Evolutionary conservation across 176 grass and related monocot genomes (phyloP), one percentile per base, ranked within the genome.

Genomic region (Cenchrus americanus): DNA sequence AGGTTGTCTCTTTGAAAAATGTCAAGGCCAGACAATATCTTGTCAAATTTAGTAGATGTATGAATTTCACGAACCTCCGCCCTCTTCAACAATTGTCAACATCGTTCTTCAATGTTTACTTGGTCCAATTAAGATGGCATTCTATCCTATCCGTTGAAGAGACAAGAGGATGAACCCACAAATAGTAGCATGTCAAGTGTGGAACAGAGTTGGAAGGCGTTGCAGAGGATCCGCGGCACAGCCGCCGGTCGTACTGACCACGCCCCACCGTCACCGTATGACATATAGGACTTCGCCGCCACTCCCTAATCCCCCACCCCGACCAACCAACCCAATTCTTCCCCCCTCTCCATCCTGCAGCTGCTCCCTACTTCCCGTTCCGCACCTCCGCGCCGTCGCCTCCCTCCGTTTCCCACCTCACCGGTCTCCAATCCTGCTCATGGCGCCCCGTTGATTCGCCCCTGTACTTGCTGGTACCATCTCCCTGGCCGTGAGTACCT

Each of bases 401-500:
- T 81, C 32, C 19, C 51, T 50, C 73, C 65, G 59, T 68, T 62
- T 58, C 81, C 59, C 84, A 78, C 86, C 43, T 78, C 78, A 27
- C 54, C 73, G 63, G 53, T 80, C 83, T 42, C 79, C 70, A 69
- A 73, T 69, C 23, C 58, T 60, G 41, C 43, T 86, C 68, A 41
- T 63, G 63, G 30, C 51, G 54, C 50, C 14, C n/a, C 26, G 73
- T 71, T 63, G 27, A 44, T 66, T 44, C 24, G 22, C 50, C 40
- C 60, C 76, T 80, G 14, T 59, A 63, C 84, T 50, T 74, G 17
- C 18, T 12, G 53, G 27, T 62, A 32, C 21, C 23, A 50, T 49
- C 34, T 74, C 76, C 76, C 82, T 51, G 86, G 70, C 83, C 62
- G 90, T 94, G 76, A 92, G 84, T 89, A 27, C 49, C 37, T 64